These are phyloP conservation scores for Leccinum rimulosum DNA, from an alignment of 768 basidiomycete genomes.

Conservation along the genomic window DNA sequence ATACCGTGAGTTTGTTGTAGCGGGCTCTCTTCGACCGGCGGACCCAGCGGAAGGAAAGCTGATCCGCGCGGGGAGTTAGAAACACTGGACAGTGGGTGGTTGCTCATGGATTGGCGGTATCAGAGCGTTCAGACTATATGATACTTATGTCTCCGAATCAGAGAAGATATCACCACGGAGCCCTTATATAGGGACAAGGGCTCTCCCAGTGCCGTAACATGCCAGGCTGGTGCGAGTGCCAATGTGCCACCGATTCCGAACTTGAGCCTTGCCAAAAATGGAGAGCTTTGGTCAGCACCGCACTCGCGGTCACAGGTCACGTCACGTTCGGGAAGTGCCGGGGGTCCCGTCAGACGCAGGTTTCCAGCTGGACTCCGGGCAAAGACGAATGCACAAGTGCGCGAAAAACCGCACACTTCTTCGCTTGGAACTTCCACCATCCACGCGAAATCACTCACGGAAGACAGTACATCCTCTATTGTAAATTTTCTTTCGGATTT, in stretches of 20 bases:
- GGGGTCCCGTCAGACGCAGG: constrained; percentile 16
- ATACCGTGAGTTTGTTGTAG: constrained; percentile 12
- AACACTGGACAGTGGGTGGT: constrained; percentile 1
- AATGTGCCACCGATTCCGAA: background rate
- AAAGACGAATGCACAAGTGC: constrained; percentile 18
- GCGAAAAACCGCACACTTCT: constrained; percentile 30
- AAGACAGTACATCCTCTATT: background rate
- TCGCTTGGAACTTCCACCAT: constrained; percentile 35
- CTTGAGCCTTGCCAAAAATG: constrained; percentile 18
- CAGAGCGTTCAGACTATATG: background rate
- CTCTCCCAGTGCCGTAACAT: constrained; percentile 24
- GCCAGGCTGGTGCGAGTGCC: background rate
- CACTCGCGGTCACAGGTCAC: constrained; percentile 19
- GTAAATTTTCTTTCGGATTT: constrained; percentile 10
- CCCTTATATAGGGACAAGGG: constrained; percentile 19
- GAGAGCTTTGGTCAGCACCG: constrained; percentile 19
- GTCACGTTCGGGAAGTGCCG: constrained; percentile 29
- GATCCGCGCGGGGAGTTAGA: constrained; percentile 20
- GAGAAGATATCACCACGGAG: background rate
- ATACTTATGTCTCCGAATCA: constrained; percentile 6
- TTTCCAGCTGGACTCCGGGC: constrained; percentile 19
- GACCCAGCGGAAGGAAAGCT: background rate
- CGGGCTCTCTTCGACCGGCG: background rate
- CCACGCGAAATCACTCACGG: constrained; percentile 11
- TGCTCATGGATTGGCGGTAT: constrained; percentile 21